Evolutionary conservation across 164 flowering plant genomes (phyloP), one percentile per base, ranked within the genome.

Genomic region (Cinnamomum micranthum): DNA sequence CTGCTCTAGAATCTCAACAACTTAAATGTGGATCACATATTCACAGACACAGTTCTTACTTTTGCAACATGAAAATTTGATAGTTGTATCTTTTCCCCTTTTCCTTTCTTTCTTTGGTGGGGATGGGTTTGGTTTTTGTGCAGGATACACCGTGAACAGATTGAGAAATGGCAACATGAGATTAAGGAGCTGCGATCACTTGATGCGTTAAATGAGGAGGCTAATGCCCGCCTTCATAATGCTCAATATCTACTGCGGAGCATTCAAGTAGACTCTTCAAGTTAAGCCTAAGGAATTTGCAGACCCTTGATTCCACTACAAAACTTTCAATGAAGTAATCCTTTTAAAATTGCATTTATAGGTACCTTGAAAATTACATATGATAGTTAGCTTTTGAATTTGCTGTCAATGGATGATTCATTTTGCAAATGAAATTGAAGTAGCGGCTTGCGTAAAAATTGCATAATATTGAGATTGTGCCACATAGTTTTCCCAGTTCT

Each of bases 131-230:
- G 33, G 33, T 0, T 0, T 31, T 31, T 31, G 35, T 31, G 76
- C 90, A 94, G 98, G 79, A 82, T 90, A 28, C 96, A 92, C 78
- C 87, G 82, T 82, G 95, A 90, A 73, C 91, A 88, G 75, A 82
- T 88, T 50, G 92, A 89, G 75, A 91, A 89, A 80, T 94, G 95
- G 98, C 91, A 90, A 76, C 92, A 92, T 41, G 96, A 91, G 76
- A 89, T 94, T 68, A 89, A 85, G 81, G 92, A 88, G 79, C 77
- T 91, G 77, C 82, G 92, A 69, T 50, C 82, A 77, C 84, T 92
- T 50, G 97, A 92, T 81, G 82, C 84, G 25, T 82, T 87, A 4
- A 92, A 90, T 70, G 94, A 86, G 85, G 92, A 90, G 75, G 77
- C 76, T 71, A 78, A 78, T 74, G 83, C 84, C 72, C 78, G 87